Evolutionary conservation across 805 yeast genomes (phyloP).

Genomic region (Teunomyces cretensis): DNA sequence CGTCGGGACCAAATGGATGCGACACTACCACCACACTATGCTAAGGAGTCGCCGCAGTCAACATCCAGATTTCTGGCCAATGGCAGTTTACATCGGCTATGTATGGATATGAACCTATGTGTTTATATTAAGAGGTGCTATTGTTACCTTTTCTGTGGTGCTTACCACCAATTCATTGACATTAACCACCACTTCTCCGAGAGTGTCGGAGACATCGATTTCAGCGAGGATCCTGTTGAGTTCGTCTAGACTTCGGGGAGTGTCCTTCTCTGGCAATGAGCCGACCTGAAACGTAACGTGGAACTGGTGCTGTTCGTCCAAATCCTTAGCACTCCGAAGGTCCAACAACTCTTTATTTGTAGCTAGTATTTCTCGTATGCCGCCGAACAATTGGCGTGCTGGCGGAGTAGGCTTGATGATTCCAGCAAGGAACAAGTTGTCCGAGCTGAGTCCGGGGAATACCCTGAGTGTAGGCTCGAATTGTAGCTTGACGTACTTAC

Average conservation of each 20-base stretch:
- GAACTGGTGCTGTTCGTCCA: conserved; percentile 4
- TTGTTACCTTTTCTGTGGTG: not conserved
- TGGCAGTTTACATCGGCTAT: too few species aligned
- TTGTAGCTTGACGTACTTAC: conserved; percentile 4
- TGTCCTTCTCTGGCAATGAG: too few species aligned
- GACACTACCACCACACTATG: not conserved
- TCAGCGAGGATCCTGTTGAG: not conserved
- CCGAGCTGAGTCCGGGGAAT: conserved; percentile 5
- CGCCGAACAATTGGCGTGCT: conserved; percentile 9
- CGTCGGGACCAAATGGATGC: not conserved
- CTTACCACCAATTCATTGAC: conserved; percentile 1
- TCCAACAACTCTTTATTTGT: conserved; percentile 11
- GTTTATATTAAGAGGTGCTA: not conserved
- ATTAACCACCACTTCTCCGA: conserved; percentile 5
- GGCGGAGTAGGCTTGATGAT: conserved; percentile 4
- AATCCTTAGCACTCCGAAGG: not conserved
- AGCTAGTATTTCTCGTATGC: conserved; percentile 9
- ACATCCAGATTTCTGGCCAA: too few species aligned
- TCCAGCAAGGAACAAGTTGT: conserved; percentile 14
- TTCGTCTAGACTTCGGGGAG: not conserved
- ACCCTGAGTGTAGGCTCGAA: conserved; percentile 1
- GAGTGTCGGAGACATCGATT: conserved; percentile 3
- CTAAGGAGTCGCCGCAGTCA: too few species aligned
- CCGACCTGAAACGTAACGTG: conserved; percentile 16
- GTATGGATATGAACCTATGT: not conserved